These are phyloP conservation scores for Tolypocladium nubicola DNA, from an alignment of 2,329 filamentous ascomycete species.

Conservation along the genomic window DNA sequence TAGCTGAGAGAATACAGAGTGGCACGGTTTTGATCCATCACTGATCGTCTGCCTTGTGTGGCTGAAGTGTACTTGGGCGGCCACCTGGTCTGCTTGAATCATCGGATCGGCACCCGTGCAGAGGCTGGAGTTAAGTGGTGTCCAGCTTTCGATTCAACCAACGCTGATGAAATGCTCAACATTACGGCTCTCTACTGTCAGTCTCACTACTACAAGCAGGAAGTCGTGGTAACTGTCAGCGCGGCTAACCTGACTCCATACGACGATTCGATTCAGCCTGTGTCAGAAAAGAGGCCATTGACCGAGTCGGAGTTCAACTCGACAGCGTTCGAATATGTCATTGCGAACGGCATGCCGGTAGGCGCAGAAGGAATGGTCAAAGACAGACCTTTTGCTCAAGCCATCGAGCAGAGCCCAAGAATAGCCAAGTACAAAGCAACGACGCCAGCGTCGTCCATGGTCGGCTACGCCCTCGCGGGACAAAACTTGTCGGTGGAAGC, in stretches of 20 bases:
- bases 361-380: neutral
- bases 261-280: neutral
- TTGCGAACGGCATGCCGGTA: constrained; percentile 15
- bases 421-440: neutral
- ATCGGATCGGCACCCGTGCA: neutral
- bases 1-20: neutral
- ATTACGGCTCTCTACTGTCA: constrained; percentile 31
- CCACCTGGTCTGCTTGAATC: neutral
- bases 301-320: constrained; percentile 19
- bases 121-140: neutral
- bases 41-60: neutral
- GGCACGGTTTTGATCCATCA: neutral
- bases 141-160: neutral
- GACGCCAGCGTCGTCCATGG: constrained; percentile 9
- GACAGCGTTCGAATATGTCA: constrained; percentile 21
- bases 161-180: constrained; percentile 1
- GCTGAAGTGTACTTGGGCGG: neutral
- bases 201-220: constrained; percentile 32
- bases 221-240: constrained; percentile 27
- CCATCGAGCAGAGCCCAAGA: neutral
- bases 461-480: constrained; percentile 19
- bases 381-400: neutral
- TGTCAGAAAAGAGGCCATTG: constrained; percentile 7
- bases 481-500: neutral
- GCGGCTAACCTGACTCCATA: constrained; percentile 5